phyloP scores from a whole-genome alignment of 2,329 filamentous ascomycete genomes.

The Colletotrichum theobromicola region DNA sequence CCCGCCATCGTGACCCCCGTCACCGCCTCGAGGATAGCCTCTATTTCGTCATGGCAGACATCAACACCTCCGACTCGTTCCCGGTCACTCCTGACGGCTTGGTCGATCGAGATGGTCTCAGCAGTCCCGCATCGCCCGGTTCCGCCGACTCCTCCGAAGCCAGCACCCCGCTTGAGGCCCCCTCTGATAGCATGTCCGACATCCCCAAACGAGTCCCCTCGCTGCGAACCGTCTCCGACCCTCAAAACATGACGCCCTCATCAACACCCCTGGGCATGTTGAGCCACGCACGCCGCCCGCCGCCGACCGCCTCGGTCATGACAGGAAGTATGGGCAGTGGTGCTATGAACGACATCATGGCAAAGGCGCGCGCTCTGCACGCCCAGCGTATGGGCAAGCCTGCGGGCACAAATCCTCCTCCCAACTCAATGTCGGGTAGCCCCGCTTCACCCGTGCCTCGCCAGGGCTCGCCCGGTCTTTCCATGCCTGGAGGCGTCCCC shows the following conservation, averaged over 20 bases:
- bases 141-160: conserved; percentile 53
- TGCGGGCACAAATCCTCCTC: conserved; percentile 23
- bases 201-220: conserved; percentile 60
- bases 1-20: neutral
- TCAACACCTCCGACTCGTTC: conserved; percentile 36
- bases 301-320: conserved; percentile 40
- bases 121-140: conserved; percentile 47
- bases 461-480: conserved; percentile 28
- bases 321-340: conserved; percentile 30
- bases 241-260: conserved; percentile 74
- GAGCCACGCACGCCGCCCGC: conserved; percentile 65
- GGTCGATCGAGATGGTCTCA: conserved; percentile 33
- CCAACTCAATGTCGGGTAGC: conserved; percentile 33
- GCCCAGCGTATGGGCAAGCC: conserved; percentile 49
- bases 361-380: conserved; percentile 53
- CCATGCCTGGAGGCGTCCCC: conserved; percentile 48
- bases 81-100: conserved; percentile 54
- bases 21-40: neutral
- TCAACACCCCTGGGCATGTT: conserved; percentile 84
- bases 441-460: conserved; percentile 29
- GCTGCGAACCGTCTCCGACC: conserved; percentile 64
- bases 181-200: conserved; percentile 36
- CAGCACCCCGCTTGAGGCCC: conserved; percentile 51
- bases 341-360: conserved; percentile 45
- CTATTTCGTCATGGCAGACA: conserved; percentile 13